phyloP scores from a whole-genome alignment of 1,284 basidiomycete genomes.

The Malassezia caprae region DNA sequence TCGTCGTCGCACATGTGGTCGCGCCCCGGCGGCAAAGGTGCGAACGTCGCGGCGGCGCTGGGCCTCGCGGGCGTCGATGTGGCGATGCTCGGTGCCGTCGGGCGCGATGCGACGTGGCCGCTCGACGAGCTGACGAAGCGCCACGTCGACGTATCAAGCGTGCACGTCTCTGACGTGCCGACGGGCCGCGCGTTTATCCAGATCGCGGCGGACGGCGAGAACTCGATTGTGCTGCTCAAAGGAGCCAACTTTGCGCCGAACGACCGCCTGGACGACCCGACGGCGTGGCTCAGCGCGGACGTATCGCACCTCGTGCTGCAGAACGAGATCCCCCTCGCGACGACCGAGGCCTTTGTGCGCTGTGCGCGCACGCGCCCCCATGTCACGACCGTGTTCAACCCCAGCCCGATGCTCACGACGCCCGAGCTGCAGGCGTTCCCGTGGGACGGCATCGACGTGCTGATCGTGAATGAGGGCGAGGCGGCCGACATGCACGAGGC shows the following conservation, averaged over 20 bases:
- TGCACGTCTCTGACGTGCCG: constrained; percentile 24
- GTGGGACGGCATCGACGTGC: constrained; percentile 52
- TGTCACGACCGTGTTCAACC: constrained; percentile 52
- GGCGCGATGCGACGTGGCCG: constrained; percentile 40
- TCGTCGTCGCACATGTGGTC: constrained; percentile 30
- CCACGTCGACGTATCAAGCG: constrained; percentile 22
- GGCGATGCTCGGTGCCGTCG: constrained; percentile 31
- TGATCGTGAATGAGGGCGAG: constrained; percentile 56
- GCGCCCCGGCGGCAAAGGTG: constrained; percentile 43
- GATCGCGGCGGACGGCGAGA: constrained; percentile 38
- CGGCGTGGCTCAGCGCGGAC: constrained; percentile 2
- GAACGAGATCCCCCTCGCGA: constrained; percentile 54
- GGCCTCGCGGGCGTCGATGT: constrained; percentile 31
- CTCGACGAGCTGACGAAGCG: constrained; percentile 32
- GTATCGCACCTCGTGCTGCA: constrained; percentile 53
- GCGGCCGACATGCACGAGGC: constrained; percentile 41
- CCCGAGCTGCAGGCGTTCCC: constrained; percentile 50
- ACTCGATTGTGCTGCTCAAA: constrained; percentile 42
- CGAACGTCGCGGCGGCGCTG: constrained; percentile 41
- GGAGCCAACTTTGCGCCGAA: constrained; percentile 37
- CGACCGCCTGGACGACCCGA: constrained; percentile 10
- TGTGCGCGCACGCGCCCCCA: constrained; percentile 2
- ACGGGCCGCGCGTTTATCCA: constrained; percentile 47
- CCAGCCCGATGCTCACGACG: constrained; percentile 53
- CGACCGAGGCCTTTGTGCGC: constrained; percentile 50